Conservation (phyloP, 148 eudicot species). For the Cornus florida region DNA sequence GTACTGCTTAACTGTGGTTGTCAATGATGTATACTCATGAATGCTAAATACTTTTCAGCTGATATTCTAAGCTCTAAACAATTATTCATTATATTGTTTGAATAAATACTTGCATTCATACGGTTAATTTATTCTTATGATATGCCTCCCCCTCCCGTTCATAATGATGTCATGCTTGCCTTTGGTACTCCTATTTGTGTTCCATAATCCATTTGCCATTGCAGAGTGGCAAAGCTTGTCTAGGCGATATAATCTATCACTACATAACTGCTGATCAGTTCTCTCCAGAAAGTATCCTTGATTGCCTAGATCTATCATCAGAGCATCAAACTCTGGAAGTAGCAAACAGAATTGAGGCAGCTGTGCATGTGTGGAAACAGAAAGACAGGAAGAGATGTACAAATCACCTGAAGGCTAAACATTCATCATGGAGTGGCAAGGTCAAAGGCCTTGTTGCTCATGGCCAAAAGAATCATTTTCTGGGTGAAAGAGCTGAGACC, state of each 20-base stretch:
- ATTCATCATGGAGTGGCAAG: constrained; percentile 78
- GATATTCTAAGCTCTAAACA: too few species aligned
- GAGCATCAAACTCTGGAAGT: constrained; percentile 88
- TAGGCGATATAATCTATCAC: constrained; percentile 85
- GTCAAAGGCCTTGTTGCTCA: constrained; percentile 74
- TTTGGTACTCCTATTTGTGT: too few species aligned
- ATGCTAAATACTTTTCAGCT: background rate
- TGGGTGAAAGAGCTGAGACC: constrained; percentile 74
- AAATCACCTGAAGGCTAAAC: constrained; percentile 44
- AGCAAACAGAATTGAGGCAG: constrained; percentile 89
- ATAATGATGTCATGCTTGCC: too few species aligned
- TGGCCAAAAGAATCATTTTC: constrained; percentile 62
- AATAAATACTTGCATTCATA: background rate
- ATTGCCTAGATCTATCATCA: constrained; percentile 77
- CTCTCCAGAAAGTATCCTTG: constrained; percentile 81
- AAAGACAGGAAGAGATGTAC: constrained; percentile 57
- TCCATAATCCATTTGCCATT: constrained; percentile 16
- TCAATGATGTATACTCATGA: background rate
- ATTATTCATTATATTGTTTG: too few species aligned
- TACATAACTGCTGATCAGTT: constrained; percentile 74
- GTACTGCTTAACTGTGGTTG: too few species aligned
- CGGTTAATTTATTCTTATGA: background rate
- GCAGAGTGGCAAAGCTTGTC: constrained; percentile 85
- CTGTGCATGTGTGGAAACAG: constrained; percentile 82
- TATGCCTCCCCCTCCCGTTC: background rate